Evolutionary conservation across 306 rosid genomes (phyloP), one percentile per base, ranked within the genome.

Genomic region (Glycine soja): DNA sequence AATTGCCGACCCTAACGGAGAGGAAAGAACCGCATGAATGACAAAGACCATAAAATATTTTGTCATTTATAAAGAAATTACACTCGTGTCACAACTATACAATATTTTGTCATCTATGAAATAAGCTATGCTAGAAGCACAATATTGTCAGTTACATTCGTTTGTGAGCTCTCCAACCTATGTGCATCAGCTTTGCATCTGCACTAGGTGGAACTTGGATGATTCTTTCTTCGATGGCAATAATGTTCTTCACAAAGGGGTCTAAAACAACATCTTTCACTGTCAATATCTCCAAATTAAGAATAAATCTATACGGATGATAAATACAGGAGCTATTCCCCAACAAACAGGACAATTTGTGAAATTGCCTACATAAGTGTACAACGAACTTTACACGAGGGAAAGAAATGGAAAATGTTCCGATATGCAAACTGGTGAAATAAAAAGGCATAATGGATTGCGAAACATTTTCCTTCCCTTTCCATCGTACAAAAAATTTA

Each of bases 321-420:
- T 7, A 70, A 86, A 71, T 80, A 53, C 78, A 59, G 42, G 75
- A 65, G 53, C 79, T 62, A 64, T 69, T 80, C 72, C 59, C 77
- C 50, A 7, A 58, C 53, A 71, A 71, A 63, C 57, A 77, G 36
- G 46, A 82, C 57, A 75, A 77, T n/a, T n/a, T 82, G 76, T 69
- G 43, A 59, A 51, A 45, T 76, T 80, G 67, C 75, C 59, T 86
- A 45, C 42, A 5, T 36, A 73, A 71, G 48, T 67, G 58, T 69
- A 78, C 83, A 61, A 61, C 74, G 68, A 81, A 68, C 61, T 81
- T 76, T 76, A 85, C 86, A 64, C 83, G 38, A 69, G 84, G 89
- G 89, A 88, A 89, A 85, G 93, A 87, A 84, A 87, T 85, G 78
- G 88, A 88, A 91, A 88, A 79, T 82, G 91, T 82, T 67, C 86